Conservation (phyloP, 1,139 yeast genomes). For the Yamadazyma siamensis region DNA sequence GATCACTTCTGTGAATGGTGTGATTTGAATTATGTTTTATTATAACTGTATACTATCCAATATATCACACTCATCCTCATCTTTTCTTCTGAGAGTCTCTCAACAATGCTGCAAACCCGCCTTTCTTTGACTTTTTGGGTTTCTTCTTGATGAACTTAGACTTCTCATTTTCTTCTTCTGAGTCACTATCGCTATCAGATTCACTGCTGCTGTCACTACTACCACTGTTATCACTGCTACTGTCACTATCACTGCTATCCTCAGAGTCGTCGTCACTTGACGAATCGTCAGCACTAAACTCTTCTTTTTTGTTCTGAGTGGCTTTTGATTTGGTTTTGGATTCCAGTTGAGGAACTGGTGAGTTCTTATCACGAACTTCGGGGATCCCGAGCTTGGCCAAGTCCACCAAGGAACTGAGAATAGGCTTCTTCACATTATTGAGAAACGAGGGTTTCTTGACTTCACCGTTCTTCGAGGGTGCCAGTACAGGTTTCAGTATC, state of each 20-base stretch:
- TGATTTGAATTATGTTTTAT: conserved; percentile 1
- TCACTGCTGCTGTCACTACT: conserved; percentile 9
- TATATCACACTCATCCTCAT: not conserved
- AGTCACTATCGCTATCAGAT: conserved; percentile 18
- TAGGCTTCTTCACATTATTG: conserved; percentile 18
- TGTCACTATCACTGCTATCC: conserved; percentile 6
- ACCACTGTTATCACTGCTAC: conserved; percentile 5
- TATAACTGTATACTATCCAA: not conserved
- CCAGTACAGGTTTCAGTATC: not conserved
- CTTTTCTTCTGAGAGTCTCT: conserved; percentile 36
- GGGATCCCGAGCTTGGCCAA: conserved; percentile 60
- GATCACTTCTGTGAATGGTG: conserved; percentile 10
- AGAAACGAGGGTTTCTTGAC: conserved; percentile 4
- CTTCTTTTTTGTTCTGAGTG: conserved; percentile 1
- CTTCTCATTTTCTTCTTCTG: conserved; percentile 11
- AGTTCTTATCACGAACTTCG: conserved; percentile 49
- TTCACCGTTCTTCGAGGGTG: not conserved
- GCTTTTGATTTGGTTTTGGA: conserved; percentile 4
- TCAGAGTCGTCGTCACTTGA: conserved; percentile 2
- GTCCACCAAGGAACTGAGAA: conserved; percentile 53
- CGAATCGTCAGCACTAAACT: not conserved
- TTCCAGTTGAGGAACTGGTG: conserved; percentile 8
- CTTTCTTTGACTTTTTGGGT: conserved; percentile 24
- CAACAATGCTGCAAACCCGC: conserved; percentile 53
- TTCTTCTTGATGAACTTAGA: conserved; percentile 11